Base-by-base conservation (phyloP, 352 stramenopile species). In the Pythium guiyangense region DNA sequence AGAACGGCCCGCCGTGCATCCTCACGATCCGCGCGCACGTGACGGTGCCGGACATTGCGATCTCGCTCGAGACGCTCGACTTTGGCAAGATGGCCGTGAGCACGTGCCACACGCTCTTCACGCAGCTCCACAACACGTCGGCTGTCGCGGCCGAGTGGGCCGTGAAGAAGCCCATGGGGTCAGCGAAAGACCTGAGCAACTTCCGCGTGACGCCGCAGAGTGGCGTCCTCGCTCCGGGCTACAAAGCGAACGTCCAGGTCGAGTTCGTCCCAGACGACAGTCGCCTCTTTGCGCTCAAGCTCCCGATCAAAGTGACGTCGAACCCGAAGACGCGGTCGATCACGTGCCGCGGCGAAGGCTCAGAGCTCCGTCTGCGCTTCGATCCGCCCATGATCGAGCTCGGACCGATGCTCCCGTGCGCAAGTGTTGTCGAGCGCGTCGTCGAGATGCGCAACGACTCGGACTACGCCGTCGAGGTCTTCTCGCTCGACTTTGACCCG, bases 71-170 rank as follows among this genome's bases (percentile, higher is more conserved):
- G 18, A 71, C 57, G 6, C 61, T 98, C 2, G 88, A 98, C 48
- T 98, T 98, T 68, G 93, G 90, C 18, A 79, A 76, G 57, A 81
- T 97, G 6, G 67, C 91, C 5, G 74, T 98, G 0, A 92, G 94
- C 20, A 88, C 84, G n/a, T 88, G 74, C 20, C 88, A 92, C 53
- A 94, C 75, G 1, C 84, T 96, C 40, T 96, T 84, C 63, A 86
- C 96, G 15, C 89, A 98, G 60, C 61, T 98, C 3, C 76, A 95
- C n/a, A 98, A 98, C 63, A 67, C 76, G 9, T 91, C 88, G 0
- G 85, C 74, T 10, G 90, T 98, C 18, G 60, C 79, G 26, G 88
- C 86, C 0, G 88, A 97, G 45, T 98, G 94, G 94, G 71, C 77
- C 6, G 84, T 98, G 39, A 97, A 96, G 67, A 94, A 92, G 52